Evolutionary conservation across 108 stramenopile species (phyloP).

Genomic region (Cyclotella sp.): DNA sequence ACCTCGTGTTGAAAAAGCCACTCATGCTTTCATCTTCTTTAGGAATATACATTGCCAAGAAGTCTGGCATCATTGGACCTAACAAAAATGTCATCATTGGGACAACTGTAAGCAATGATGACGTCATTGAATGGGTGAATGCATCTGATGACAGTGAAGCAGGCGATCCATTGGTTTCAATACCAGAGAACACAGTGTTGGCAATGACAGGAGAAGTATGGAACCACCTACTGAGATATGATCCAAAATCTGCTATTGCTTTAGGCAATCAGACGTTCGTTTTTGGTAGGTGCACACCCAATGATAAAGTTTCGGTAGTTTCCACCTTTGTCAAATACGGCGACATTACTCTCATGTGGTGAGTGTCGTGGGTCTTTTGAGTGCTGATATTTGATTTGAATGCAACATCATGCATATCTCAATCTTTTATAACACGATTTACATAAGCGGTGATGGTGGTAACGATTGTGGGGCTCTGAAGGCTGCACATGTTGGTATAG

Average conservation of each 20-base stretch:
- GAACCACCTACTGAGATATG: conserved; percentile 30
- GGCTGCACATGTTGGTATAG: conserved; percentile 73
- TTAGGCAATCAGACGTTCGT: conserved; percentile 51
- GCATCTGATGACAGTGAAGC: conserved; percentile 30
- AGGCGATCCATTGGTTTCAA: conserved; percentile 7
- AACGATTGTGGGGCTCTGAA: conserved; percentile 76
- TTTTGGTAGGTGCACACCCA: conserved; percentile 69
- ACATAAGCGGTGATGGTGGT: conserved; percentile 64
- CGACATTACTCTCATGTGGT: conserved; percentile 67
- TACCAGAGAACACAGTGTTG: conserved; percentile 29
- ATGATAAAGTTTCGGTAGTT: conserved; percentile 63
- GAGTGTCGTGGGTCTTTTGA: neutral
- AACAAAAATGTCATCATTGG: conserved; percentile 47
- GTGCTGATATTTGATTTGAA: neutral
- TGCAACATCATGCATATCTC: neutral
- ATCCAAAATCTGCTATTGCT: conserved; percentile 36
- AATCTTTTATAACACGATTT: neutral
- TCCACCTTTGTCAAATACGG: conserved; percentile 60
- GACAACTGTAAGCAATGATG: conserved; percentile 17
- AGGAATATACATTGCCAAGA: conserved; percentile 64
- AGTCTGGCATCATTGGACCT: conserved; percentile 58
- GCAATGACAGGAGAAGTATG: conserved; percentile 72
- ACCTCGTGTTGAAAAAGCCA: neutral
- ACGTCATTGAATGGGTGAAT: conserved; percentile 51
- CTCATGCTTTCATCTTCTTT: neutral